Conservation (phyloP, 2,329 filamentous ascomycete genomes). For the Fusarium denticulatum region DNA sequence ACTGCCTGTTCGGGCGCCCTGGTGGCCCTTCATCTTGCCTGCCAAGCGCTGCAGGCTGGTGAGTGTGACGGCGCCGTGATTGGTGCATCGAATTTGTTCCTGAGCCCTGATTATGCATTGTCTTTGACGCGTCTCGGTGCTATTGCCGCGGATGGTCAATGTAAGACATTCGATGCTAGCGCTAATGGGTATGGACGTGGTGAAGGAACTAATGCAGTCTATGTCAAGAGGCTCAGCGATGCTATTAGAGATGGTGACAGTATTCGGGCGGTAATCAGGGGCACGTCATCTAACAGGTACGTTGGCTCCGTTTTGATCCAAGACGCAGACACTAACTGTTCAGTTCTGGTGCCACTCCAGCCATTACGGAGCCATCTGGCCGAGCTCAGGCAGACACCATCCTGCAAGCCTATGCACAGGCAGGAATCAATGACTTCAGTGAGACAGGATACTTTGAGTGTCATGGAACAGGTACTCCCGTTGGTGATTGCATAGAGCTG, state of each 20-base stretch:
- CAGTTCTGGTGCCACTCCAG: slow-evolving; percentile 57
- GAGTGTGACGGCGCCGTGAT: slow-evolving; percentile 49
- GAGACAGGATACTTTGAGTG: slow-evolving; percentile 45
- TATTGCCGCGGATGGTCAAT: slow-evolving; percentile 47
- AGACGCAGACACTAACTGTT: background rate
- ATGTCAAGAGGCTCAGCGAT: slow-evolving; percentile 63
- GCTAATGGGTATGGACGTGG: slow-evolving; percentile 65
- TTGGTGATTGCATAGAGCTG: slow-evolving; percentile 45
- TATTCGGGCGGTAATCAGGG: slow-evolving; percentile 60
- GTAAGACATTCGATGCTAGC: slow-evolving; percentile 59
- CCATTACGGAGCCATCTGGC: slow-evolving; percentile 63
- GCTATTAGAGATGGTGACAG: slow-evolving; percentile 63
- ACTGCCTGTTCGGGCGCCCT: slow-evolving; percentile 59
- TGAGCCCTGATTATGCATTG: slow-evolving; percentile 40
- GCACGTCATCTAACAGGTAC: slow-evolving; percentile 56
- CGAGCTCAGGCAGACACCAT: slow-evolving; percentile 53
- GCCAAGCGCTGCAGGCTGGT: slow-evolving; percentile 45
- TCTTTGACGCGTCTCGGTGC: slow-evolving; percentile 38
- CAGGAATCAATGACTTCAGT: slow-evolving; percentile 33
- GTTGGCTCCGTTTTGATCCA: fast-evolving
- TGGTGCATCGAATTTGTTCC: slow-evolving; percentile 46
- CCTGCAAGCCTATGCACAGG: slow-evolving; percentile 38
- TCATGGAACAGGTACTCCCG: slow-evolving; percentile 46
- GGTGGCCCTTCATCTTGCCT: slow-evolving; percentile 54
- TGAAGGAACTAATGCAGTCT: slow-evolving; percentile 63